Evolutionary conservation across 306 rosid species (phyloP), one percentile per base, ranked within the genome.

Genomic region (Arachis hypogaea): DNA sequence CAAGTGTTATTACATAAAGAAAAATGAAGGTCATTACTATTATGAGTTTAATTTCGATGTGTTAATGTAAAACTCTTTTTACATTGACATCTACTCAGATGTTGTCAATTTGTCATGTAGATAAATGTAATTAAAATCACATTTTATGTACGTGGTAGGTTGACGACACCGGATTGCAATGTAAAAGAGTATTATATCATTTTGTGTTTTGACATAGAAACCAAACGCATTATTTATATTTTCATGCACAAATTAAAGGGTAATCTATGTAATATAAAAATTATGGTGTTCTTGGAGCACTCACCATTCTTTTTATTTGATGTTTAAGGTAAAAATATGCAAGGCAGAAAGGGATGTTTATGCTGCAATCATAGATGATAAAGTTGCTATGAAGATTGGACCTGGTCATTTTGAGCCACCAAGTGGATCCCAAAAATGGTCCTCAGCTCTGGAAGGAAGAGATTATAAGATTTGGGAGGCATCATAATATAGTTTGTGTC

Each of bases 271-370:
- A 60, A 42, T 44, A 28, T 54, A 42, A 33, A 33, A 45, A 52
- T 11, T 30, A 43, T 9, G 44, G 59, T 47, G 5, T 22, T 12
- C 56, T 52, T 52, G 47, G 56, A 46, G 66, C 49, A 71, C 50
- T 66, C 44, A 72, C 75, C 57, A 67, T 60, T 78, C 44, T 46
- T 65, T 69, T 33, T 33, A 2, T 33, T 46, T 65, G 22, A 65
- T 75, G 59, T 51, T 65, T 4, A 68, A 95, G 99, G 81, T 95
- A 68, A 7, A 82, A 88, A 92, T 95, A 52, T 64, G 55, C 7
- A 87, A 92, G 84, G 84, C 91, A n/a, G 93, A 88, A 75, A 88
- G 97, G 86, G 98, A 92, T 77, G 97, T 92, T 67, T 95, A 95
- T 76, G 99, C 92, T 0, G 98, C 99, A 67, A 82, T 84, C 74